These are phyloP conservation scores for Penicillium macrosclerotiorum DNA, from an alignment of 495 filamentous ascomycete genomes.

Conservation along the genomic window DNA sequence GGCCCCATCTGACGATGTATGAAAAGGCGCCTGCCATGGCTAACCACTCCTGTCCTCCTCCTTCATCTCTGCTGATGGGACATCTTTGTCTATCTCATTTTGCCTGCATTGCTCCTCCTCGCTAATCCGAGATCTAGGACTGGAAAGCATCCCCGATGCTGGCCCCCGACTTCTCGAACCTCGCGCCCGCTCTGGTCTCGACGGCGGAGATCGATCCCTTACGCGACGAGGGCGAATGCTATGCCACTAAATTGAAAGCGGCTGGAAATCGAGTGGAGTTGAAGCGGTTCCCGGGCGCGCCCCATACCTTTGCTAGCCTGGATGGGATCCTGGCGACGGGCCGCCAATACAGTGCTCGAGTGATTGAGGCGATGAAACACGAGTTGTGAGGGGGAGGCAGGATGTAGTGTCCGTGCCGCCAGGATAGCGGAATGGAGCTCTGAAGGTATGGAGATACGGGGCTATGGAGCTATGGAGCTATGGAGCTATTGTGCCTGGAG, in stretches of 20 bases:
- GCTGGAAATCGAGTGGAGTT: constrained; percentile 36
- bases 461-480: too few species aligned
- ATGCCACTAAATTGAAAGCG: constrained; percentile 39
- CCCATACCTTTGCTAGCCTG: constrained; percentile 34
- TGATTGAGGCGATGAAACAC: constrained; percentile 28
- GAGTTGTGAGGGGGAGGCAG: too few species aligned
- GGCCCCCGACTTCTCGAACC: constrained; percentile 28
- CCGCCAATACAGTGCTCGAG: constrained; percentile 25
- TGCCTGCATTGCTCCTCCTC: not conserved
- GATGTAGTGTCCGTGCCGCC: too few species aligned
- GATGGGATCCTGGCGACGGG: constrained; percentile 35
- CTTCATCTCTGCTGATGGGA: too few species aligned
- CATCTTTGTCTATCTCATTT: too few species aligned
- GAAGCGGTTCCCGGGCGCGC: constrained; percentile 28
- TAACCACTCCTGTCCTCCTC: too few species aligned
- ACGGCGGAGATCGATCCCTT: constrained; percentile 46
- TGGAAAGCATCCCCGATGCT: constrained; percentile 42
- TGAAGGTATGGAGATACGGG: too few species aligned
- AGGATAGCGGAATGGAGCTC: too few species aligned
- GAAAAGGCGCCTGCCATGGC: too few species aligned
- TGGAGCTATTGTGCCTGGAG: too few species aligned
- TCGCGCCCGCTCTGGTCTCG: constrained; percentile 47
- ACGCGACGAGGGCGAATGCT: constrained; percentile 44
- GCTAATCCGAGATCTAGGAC: constrained; percentile 19
- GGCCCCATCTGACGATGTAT: constrained; percentile 28